phyloP scores from a whole-genome alignment of 306 rosid species.

The Erythrophleum fordii region DNA sequence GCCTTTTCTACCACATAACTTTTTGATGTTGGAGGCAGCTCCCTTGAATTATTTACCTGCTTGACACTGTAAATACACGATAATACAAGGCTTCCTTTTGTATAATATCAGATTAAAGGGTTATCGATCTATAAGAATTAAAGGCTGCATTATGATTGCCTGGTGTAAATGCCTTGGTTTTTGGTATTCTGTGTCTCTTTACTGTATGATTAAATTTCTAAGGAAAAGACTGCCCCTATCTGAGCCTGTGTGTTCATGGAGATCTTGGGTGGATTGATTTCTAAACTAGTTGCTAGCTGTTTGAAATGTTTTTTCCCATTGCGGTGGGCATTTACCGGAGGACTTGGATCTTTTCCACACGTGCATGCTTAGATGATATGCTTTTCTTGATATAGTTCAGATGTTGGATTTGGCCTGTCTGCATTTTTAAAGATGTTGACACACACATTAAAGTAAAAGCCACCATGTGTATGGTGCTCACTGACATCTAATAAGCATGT shows the following conservation, averaged over 20 bases:
- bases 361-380: neutral
- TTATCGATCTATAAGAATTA: neutral
- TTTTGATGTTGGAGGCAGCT: too few species aligned
- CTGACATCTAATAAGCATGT: neutral
- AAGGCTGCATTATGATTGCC: neutral
- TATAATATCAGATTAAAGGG: neutral
- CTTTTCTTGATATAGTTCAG: neutral
- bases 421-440: neutral
- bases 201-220: too few species aligned
- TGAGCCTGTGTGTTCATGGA: neutral
- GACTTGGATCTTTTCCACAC: neutral
- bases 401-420: neutral
- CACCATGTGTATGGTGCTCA: neutral
- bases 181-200: neutral
- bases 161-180: neutral
- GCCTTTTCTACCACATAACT: too few species aligned
- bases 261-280: neutral
- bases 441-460: neutral
- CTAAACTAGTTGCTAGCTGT: neutral
- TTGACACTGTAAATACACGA: neutral
- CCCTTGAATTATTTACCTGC: neutral
- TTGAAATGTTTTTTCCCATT: neutral
- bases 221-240: neutral
- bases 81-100: neutral
- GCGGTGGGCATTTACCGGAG: neutral